Conservation (phyloP, 2,329 filamentous ascomycete genomes). For the Aspergillus awamori region DNA sequence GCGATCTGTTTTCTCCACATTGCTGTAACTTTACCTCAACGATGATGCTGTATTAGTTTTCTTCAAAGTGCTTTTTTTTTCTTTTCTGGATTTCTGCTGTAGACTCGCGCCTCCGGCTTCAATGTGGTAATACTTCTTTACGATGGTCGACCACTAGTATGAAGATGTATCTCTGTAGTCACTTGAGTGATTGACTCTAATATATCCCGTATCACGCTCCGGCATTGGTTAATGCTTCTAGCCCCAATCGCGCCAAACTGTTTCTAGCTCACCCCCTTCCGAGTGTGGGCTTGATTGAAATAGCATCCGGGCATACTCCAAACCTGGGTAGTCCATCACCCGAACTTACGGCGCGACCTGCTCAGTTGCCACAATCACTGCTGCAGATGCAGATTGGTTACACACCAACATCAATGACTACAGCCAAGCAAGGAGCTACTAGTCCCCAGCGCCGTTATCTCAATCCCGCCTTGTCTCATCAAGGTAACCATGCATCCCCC, state of each 20-base stretch:
- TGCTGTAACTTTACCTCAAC: slow-evolving; percentile 38
- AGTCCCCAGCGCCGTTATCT: not conserved
- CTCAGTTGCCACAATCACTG: not conserved
- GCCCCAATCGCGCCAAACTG: not conserved
- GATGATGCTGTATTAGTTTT: slow-evolving; percentile 35
- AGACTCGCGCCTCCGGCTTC: slow-evolving; percentile 9
- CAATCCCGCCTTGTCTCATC: not conserved
- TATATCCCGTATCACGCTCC: not conserved
- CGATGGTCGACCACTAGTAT: not conserved
- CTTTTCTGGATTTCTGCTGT: not conserved
- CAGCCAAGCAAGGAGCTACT: not conserved
- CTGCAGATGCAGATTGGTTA: not conserved
- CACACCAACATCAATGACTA: not conserved
- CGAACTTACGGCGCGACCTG: not conserved
- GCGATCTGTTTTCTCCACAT: slow-evolving; percentile 27
- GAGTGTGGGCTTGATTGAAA: not conserved
- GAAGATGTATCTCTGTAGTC: not conserved
- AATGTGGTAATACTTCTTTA: not conserved
- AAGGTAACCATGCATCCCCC: not conserved
- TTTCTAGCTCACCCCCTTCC: not conserved
- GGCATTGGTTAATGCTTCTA: not conserved
- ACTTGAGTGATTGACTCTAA: not conserved
- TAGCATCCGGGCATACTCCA: not conserved
- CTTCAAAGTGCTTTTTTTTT: slow-evolving; percentile 8
- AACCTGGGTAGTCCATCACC: not conserved